These are phyloP conservation scores for Phytophthora pseudosyringae DNA, from an alignment of 352 stramenopile species.

Conservation along the genomic window DNA sequence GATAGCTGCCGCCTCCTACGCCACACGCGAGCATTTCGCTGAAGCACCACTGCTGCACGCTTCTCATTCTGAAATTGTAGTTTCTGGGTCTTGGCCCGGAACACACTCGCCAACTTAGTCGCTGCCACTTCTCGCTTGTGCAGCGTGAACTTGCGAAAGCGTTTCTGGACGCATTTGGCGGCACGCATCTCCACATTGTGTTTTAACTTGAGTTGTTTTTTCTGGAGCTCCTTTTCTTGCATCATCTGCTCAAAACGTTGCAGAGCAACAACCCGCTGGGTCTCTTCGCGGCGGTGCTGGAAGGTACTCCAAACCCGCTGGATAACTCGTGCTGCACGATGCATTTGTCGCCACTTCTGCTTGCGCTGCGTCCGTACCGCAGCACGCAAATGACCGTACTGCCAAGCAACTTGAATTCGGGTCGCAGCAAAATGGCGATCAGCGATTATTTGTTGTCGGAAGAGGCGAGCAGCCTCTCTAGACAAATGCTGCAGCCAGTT, in stretches of 20 bases:
- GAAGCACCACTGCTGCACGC: slow-evolving; percentile 28
- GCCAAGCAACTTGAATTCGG: slow-evolving; percentile 46
- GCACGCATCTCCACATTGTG: slow-evolving; percentile 40
- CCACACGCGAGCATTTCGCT: slow-evolving; percentile 53
- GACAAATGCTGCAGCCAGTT: slow-evolving; percentile 48
- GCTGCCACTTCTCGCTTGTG: slow-evolving; percentile 30
- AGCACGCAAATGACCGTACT: slow-evolving; percentile 1
- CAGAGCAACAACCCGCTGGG: slow-evolving; percentile 34
- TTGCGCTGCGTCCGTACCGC: slow-evolving; percentile 13
- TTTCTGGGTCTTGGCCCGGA: slow-evolving; percentile 33
- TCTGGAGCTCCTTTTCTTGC: slow-evolving; percentile 37
- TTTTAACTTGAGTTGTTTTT: slow-evolving; percentile 27
- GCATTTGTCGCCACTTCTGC: slow-evolving; percentile 21
- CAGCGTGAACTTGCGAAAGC: slow-evolving; percentile 36
- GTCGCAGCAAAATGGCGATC: slow-evolving; percentile 34
- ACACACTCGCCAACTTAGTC: slow-evolving; percentile 40
- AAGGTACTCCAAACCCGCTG: slow-evolving; percentile 31
- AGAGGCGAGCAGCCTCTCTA: slow-evolving; percentile 37
- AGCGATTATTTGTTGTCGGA: slow-evolving; percentile 43
- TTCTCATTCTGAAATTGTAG: slow-evolving; percentile 31
- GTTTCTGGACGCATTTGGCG: slow-evolving; percentile 36
- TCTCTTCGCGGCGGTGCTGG: slow-evolving; percentile 23
- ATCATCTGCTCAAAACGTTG: slow-evolving; percentile 48
- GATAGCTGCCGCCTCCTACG: slow-evolving; percentile 40
- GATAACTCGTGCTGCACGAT: slow-evolving; percentile 31